Evolutionary conservation across 805 yeast genomes (phyloP), one percentile per base, ranked within the genome.

Genomic region (Pichia paraexigua): DNA sequence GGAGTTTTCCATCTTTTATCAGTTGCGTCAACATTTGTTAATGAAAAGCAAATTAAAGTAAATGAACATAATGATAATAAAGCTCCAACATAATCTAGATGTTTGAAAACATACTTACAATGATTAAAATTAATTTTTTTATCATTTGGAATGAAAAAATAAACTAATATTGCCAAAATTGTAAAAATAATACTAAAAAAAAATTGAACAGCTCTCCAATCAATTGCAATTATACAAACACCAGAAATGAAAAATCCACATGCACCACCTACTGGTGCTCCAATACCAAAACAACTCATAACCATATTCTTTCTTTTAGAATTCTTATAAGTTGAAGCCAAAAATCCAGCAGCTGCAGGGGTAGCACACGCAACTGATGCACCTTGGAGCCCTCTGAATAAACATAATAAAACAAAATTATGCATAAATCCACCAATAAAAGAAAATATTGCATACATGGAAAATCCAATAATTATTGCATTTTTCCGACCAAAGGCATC

Each of bases 181-280:
- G 64, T 59, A 54, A 63, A 75, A 2, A 73, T 37, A 25, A 76
- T 75, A 0, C 76, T 63, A 13, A 71, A 50, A 49, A 75, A 73
- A 52, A 53, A 75, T 44, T 75, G 71, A 15, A 67, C 66, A 1
- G 75, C 61, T 49, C 75, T 63, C 79, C 79, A 75, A 48, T 59
- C 63, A 22, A 74, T 55, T 17, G 64, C 60, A 47, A 68, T 61
- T n/a, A 64, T 55, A 53, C 76, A 70, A 11, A 75, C 69, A 47
- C 78, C 80, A 9, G 76, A 77, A 21, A 69, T 53, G 27, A 75
- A 55, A n/a, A 64, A 64, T 0, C 79, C 80, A 20, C 61, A 53
- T 4, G 74, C 72, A 45, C 69, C 72, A 21, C 80, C 80, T 6
- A 72, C 58, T 2, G 80, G 80, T 1, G 78, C 77, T 7, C 80